Evolutionary conservation across 495 filamentous ascomycete species (phyloP).

Genomic region (Penicillium steckii): DNA sequence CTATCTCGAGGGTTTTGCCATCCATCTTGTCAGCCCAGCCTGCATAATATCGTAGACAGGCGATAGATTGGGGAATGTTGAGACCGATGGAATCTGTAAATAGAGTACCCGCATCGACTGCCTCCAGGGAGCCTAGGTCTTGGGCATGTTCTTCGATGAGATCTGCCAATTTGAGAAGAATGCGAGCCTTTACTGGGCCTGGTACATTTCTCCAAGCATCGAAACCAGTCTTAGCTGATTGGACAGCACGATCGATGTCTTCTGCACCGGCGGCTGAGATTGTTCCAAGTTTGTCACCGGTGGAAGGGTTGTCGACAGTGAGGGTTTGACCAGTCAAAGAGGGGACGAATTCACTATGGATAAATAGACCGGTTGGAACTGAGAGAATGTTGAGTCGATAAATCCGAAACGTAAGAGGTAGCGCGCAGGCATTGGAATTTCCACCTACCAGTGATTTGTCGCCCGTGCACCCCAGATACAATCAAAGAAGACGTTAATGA

Average conservation of each 20-base stretch:
- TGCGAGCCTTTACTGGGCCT: slow-evolving; percentile 34
- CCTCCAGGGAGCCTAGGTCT: slow-evolving; percentile 28
- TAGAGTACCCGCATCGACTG: slow-evolving; percentile 27
- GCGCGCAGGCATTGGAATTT: background rate
- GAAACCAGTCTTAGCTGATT: slow-evolving; percentile 44
- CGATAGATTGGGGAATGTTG: slow-evolving; percentile 22
- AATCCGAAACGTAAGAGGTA: background rate
- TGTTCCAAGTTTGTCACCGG: slow-evolving; percentile 24
- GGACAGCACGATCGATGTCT: slow-evolving; percentile 53
- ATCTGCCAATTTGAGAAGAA: slow-evolving; percentile 45
- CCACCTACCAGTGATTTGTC: slow-evolving; percentile 14
- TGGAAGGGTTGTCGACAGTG: slow-evolving; percentile 28
- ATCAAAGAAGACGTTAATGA: slow-evolving; percentile 13
- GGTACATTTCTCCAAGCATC: slow-evolving; percentile 38
- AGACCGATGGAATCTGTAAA: slow-evolving; percentile 19
- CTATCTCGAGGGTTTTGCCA: slow-evolving; percentile 26
- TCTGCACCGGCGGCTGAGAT: slow-evolving; percentile 24
- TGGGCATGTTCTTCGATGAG: slow-evolving; percentile 26
- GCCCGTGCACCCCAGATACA: slow-evolving; percentile 16
- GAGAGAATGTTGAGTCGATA: background rate
- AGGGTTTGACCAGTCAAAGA: slow-evolving; percentile 18
- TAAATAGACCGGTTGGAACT: slow-evolving; percentile 36
- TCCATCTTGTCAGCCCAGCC: slow-evolving; percentile 38
- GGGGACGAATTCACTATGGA: slow-evolving; percentile 37
- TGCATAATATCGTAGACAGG: slow-evolving; percentile 32